Evolutionary conservation across 768 basidiomycete species (phyloP), one percentile per base, ranked within the genome.

Genomic region (Boletus fagicola): DNA sequence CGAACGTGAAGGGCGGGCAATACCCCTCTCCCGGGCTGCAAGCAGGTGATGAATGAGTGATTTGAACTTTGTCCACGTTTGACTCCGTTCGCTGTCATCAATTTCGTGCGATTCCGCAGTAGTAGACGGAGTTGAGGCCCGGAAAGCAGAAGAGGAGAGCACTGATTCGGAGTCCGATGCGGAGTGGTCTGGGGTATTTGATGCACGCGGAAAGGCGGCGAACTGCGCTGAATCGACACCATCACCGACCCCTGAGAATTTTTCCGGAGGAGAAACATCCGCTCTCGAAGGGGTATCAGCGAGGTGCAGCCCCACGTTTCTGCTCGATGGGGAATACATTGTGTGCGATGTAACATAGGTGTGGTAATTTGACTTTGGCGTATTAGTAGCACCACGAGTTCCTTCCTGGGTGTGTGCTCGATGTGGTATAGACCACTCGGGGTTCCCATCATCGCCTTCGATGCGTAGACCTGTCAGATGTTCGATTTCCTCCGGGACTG

Each of bases 1-100:
- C 16, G 78, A 76, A n/a, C 80, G 77, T 5, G 72, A 66, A 13
- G 80, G 73, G 18, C 63, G 72, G 28, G 39, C 0, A 28, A 66
- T 55, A 5, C 78, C 79, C 6, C 68, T 71, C 16, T 59, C 57
- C 33, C 62, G 67, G 24, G 60, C 63, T 35, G 56, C 60, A 18
- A 71, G 51, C 33, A 72, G 51, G 53, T 52, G 44, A 13, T 62
- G 39, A 30, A 72, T 61, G 50, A 72, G 64, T 28, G 72, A 61
- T 35, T 59, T 58, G 58, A 80, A 80, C 47, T 56, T 58, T 20
- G 56, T 20, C 52, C 71, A 68, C 22, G 63, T 46, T 49, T 54
- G 54, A n/a, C 16, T 44, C n/a, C 30, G 50, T 47, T 39, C 50
- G 51, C 2, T 43, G 49, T 65, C 57, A 44, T 62, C 58, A 22